Base-by-base conservation (phyloP, 1,139 yeast species). In the Geotrichum reessii region DNA sequence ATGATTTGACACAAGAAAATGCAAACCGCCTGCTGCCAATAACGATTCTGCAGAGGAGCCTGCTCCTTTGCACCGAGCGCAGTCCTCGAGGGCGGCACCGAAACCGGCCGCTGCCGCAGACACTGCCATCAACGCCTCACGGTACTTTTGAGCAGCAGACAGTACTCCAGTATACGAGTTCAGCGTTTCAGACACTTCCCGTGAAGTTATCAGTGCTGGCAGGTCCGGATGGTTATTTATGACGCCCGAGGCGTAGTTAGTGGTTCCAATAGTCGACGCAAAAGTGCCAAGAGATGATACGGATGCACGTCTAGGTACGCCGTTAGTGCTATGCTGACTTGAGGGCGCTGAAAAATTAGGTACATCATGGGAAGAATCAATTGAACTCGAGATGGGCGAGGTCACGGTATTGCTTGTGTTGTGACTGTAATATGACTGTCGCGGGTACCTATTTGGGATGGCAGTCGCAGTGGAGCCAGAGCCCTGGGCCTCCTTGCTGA, bases 1-100 rank as follows among this genome's bases (percentile, higher is more conserved):
- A 67, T 88, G 95, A 69, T 88, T 88, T 0, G 95, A 85, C 19
- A 88, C 80, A 55, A 90, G 77, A 66, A 82, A 85, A 66, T 89
- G 93, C 60, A 90, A 73, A 0, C 96, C 96, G 49, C 91, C 87
- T 0, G 93, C 89, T 52, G 84, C 81, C 64, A 83, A 74, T 19
- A 89, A 71, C 3, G 91, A 90, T 64, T 86, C 87, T 1, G 85
- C 80, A 0, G 85, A 82, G 25, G 74, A 73, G 17, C 82, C 86
- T 37, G 84, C 78, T 42, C 92, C 91, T 68, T 84, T 84, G 58
- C 86, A 80, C 58, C 84, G 79, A 0, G 95, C 88, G 60, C 85
- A 79, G 33, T 79, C 80, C 67, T 88, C 95, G 61, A 89, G 73
- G 0, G 93, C 84, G 7, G 76, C 75, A 0, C 95, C 96, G 70